Conservation (phyloP, 305 asterid genomes). For the Salvia sclarea region DNA sequence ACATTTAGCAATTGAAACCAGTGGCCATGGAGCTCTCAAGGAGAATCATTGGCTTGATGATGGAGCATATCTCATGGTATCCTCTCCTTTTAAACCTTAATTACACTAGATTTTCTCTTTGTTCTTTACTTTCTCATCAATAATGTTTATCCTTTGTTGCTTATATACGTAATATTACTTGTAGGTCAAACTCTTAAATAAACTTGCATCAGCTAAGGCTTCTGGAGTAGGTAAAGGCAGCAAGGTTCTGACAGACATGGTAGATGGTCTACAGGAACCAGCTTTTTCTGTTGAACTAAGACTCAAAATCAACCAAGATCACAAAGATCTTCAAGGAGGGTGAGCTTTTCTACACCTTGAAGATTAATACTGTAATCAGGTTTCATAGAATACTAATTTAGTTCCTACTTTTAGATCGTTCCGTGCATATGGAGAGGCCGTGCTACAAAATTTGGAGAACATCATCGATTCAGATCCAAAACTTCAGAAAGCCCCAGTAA, state of each 20-base stretch:
- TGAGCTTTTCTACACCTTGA: slow-evolving; percentile 37
- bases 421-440: slow-evolving; percentile 89
- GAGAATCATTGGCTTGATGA: slow-evolving; percentile 99
- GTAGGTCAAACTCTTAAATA: slow-evolving; percentile 91
- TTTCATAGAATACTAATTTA: slow-evolving; percentile 2
- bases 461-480: slow-evolving; percentile 50
- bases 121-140: slow-evolving; percentile 3
- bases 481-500: slow-evolving; percentile 89
- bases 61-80: slow-evolving; percentile 98
- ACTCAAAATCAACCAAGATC: slow-evolving; percentile 84
- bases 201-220: slow-evolving; percentile 93
- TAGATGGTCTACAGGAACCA: slow-evolving; percentile 93
- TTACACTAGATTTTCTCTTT: slow-evolving; percentile 3
- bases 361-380: slow-evolving; percentile 7
- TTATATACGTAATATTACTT: slow-evolving; percentile 18
- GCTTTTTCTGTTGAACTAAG: slow-evolving; percentile 77
- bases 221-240: slow-evolving; percentile 79
- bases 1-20: slow-evolving; percentile 96
- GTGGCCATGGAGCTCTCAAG: slow-evolving; percentile 99
- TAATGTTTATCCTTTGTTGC: slow-evolving; percentile 18
- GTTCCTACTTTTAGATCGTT: slow-evolving; percentile 63
- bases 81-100: slow-evolving; percentile 21
- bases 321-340: slow-evolving; percentile 90
- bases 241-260: slow-evolving; percentile 88
- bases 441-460: slow-evolving; percentile 67